Base-by-base conservation (phyloP, 1,139 yeast species). In the Pichia sp. region DNA sequence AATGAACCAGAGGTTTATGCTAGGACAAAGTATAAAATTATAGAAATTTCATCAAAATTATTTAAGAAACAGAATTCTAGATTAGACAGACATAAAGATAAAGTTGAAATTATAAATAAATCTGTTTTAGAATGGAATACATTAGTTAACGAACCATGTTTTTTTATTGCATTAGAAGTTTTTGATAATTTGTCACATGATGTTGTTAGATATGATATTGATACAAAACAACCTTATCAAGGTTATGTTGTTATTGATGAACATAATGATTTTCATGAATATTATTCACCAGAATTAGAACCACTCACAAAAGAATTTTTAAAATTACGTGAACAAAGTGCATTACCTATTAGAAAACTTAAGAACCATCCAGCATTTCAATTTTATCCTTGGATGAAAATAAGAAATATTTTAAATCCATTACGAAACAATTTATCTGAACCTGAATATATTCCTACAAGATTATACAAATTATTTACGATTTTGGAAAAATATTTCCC, bases 141-240 rank as follows among this genome's bases (percentile, higher is more conserved):
- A 27, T 62, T 66, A 3, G 83, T 83, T 2, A 67, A 70, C 2
- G 83, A 83, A 37, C 90, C 90, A 0, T 84, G 95, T 54, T 87
- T 80, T 59, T 82, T 87, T 54, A 71, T 87, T 44, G 95, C 94
- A 0, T 66, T 86, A 49, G 96, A 87, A 59, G 95, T 87, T 29
- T 80, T 87, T 62, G 95, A 87, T 62, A 87, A 86, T 56, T 78
- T 87, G 55, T 75, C 95, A 3, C 96, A 87, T 62, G 96, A 87
- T 60, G 76, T 84, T 31, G 74, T 87, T 8, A 71, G 94, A 36
- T 87, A 85, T 58, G 95, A 87, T 56, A 76, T 80, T 50, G 57
- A 65, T 9, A 78, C 89, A 0, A 78, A 83, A 6, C 70, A 72
- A 49, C 94, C 95, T 0, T 73, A 77, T 52, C 94, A 87, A 58